Percentiles rank a stretch among this genome's conserved stretches.
Conservation (phyloP, 805 yeast genomes). For the Yarrowia hollandica region DNA sequence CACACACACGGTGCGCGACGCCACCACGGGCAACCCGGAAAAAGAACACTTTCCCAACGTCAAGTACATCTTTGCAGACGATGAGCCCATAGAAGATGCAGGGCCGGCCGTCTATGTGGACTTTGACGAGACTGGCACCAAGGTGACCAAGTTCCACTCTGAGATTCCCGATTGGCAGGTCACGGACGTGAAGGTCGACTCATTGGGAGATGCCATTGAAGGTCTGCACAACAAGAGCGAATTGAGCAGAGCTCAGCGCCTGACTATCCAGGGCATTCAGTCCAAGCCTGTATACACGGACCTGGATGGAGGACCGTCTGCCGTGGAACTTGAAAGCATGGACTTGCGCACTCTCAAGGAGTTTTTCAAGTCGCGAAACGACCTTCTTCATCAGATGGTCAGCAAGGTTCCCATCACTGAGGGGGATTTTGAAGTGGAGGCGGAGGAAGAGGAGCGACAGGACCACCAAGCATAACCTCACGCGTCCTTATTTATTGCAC, state of each 20-base stretch:
- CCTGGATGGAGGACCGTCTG: neutral
- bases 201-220: constrained; percentile 13
- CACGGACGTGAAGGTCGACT: constrained; percentile 34
- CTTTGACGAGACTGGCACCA: constrained; percentile 41
- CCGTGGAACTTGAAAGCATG: neutral
- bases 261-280: constrained; percentile 12
- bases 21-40: neutral
- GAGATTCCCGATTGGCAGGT: constrained; percentile 45
- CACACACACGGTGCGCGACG: neutral
- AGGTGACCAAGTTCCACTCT: constrained; percentile 39
- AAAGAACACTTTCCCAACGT: constrained; percentile 17
- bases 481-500: neutral
- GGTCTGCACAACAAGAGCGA: neutral
- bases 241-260: neutral
- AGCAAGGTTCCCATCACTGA: neutral
- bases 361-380: constrained; percentile 7
- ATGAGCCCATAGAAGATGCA: constrained; percentile 20
- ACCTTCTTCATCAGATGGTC: neutral
- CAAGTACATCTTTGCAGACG: constrained; percentile 23
- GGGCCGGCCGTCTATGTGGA: constrained; percentile 40
- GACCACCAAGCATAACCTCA: neutral
- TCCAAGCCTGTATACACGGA: constrained; percentile 8
- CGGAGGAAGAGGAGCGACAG: neutral
- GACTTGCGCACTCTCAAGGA: neutral
- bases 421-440: neutral